These are phyloP conservation scores for Pouteria glomerata DNA, from an alignment of 148 eudicot genomes.

Conservation along the genomic window DNA sequence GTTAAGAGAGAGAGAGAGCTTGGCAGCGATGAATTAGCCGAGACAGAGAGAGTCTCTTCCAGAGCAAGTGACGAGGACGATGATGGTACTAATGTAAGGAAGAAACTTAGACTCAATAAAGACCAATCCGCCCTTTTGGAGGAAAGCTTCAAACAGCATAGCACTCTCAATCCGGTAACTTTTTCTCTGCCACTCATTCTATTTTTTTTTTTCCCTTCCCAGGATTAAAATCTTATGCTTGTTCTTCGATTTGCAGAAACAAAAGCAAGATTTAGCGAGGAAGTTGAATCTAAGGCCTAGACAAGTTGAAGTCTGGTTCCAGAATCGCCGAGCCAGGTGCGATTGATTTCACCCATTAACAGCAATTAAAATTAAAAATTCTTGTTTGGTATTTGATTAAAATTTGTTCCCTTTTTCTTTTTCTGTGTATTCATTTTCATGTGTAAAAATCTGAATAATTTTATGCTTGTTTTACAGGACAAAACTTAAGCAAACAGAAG, in stretches of 20 bases:
- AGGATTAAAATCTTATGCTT: too few species aligned
- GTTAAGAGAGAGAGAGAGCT: slow-evolving; percentile 42
- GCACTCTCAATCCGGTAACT: slow-evolving; percentile 64
- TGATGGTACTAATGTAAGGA: slow-evolving; percentile 36
- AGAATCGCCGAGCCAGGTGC: slow-evolving; percentile 77
- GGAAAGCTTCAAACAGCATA: slow-evolving; percentile 61
- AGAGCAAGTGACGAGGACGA: slow-evolving; percentile 50
- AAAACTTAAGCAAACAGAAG: slow-evolving; percentile 70
- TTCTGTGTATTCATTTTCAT: not conserved
- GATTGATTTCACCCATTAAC: not conserved
- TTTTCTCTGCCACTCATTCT: too few species aligned
- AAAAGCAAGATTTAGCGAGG: slow-evolving; percentile 74
- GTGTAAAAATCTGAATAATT: not conserved
- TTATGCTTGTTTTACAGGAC: slow-evolving; percentile 28
- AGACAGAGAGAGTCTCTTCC: slow-evolving; percentile 16
- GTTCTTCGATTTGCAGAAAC: slow-evolving; percentile 61
- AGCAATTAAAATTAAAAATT: not conserved
- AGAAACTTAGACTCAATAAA: slow-evolving; percentile 64
- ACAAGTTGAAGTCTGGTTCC: slow-evolving; percentile 97
- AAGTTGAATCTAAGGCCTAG: slow-evolving; percentile 68
- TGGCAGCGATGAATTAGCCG: slow-evolving; percentile 44
- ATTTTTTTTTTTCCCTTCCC: too few species aligned
- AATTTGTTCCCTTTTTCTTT: too few species aligned
- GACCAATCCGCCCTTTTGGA: slow-evolving; percentile 65
- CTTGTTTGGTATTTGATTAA: not conserved